phyloP scores from a whole-genome alignment of 1,284 basidiomycete species.

The Apiotrichum porosum region DNA sequence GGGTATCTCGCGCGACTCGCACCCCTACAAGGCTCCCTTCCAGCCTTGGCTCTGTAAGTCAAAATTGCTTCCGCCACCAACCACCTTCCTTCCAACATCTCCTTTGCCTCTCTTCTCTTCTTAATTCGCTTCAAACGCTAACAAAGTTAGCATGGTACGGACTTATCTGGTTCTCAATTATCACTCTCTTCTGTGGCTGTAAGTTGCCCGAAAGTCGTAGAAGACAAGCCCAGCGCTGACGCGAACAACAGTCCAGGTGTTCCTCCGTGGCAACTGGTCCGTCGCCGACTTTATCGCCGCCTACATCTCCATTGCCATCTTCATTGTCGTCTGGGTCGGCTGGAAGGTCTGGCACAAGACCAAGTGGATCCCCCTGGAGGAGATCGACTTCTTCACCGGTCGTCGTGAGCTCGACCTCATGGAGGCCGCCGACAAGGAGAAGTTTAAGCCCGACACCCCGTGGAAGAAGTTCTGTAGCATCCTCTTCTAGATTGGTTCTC shows the following conservation, averaged over 20 bases:
- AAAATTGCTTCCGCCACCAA: too few species aligned
- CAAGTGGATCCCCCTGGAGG: constrained; percentile 52
- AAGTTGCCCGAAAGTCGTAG: not conserved
- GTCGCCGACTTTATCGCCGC: constrained; percentile 42
- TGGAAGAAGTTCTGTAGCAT: constrained; percentile 23
- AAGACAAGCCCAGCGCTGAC: constrained; percentile 44
- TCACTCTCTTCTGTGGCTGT: constrained; percentile 28
- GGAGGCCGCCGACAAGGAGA: constrained; percentile 46
- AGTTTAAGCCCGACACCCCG: constrained; percentile 20
- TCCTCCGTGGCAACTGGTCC: constrained; percentile 58
- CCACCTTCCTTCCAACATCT: too few species aligned
- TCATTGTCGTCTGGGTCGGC: constrained; percentile 54
- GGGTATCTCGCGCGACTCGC: constrained; percentile 56
- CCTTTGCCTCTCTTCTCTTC: too few species aligned
- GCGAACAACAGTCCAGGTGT: constrained; percentile 52
- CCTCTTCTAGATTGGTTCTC: too few species aligned
- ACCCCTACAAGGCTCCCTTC: constrained; percentile 53
- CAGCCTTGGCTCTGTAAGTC: constrained; percentile 19
- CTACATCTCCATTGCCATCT: constrained; percentile 44
- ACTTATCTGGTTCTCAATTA: constrained; percentile 36
- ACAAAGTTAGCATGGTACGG: constrained; percentile 17
- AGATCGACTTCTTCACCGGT: constrained; percentile 64
- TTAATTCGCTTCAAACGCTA: too few species aligned
- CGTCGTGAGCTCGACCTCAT: constrained; percentile 60
- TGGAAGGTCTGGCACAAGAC: constrained; percentile 60